Base-by-base conservation (phyloP, 768 basidiomycete genomes). In the Sutorius australiensis region DNA sequence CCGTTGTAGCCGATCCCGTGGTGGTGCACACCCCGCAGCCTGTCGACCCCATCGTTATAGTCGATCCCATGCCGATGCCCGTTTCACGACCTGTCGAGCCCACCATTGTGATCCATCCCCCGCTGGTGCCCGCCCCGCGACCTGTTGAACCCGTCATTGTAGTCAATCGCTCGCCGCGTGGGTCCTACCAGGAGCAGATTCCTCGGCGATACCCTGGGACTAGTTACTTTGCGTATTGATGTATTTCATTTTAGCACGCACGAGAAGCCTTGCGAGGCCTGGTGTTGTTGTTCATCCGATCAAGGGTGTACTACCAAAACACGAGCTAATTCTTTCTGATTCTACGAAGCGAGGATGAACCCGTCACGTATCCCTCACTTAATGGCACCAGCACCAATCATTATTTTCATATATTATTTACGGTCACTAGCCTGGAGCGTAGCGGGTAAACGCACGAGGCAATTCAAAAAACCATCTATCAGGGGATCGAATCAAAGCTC, bases 401-500 rank as follows among this genome's bases (percentile, higher is more conserved):
- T 42, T 27, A 19, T 27, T 24, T 24, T 24, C 24, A 12, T 33
- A 24, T 32, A 55, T 54, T 54, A 50, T 16, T 46, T 24, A 24
- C 30, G 36, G 14, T n/a, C 34, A 58, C 38, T 56, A 43, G 14
- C 19, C 44, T 34, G 24, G 36, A 28, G 27, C 8, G 3, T 53
- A 36, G 36, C 33, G 37, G 17, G 30, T 41, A 39, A 42, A 47
- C 36, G 48, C 28, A 2, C 16, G 3, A n/a, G 41, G 6, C 21
- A 57, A 49, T 37, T 31, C 46, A 21, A 38, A 30, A 6, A 11
- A 27, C 17, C 27, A 36, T 40, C 46, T 48, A 47, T 10, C 28
- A 39, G 1, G 17, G 28, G n/a, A 34, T 39, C 54, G 28, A 14
- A 34, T 39, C 54, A 64, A 17, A 79, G 46, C 33, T 79, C 77